Evolutionary conservation across 208 protist genomes (phyloP), one percentile per base, ranked within the genome.

Genomic region (Crithidia expoeki): DNA sequence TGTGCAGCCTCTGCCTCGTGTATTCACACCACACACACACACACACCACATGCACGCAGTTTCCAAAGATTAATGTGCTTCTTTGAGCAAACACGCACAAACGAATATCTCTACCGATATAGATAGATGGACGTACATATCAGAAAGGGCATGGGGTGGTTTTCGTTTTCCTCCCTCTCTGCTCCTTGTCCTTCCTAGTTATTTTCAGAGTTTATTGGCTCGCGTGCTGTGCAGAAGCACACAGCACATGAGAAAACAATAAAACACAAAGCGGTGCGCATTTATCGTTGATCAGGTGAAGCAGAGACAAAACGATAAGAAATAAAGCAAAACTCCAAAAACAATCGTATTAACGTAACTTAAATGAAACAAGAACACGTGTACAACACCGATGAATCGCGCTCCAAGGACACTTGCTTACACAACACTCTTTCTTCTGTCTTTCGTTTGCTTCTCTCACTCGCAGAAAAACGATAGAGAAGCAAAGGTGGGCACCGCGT

Each of bases 311-410:
- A n/a, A n/a, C n/a, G n/a, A n/a, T n/a, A n/a, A n/a, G n/a, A n/a
- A n/a, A n/a, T n/a, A 44, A 44, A 44, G 38, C 38, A 44, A 58
- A 55, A 32, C n/a, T n/a, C n/a, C 23, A 32, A 32, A 16, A 25
- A 44, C 38, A 14, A 36, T 40, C 21, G n/a, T n/a, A 27, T 36
- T 44, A 71, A 52, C 9, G 28, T 14, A 40, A 67, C 21, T 27
- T 44, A 59, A 46, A 25, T 30, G 59, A 50, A 14, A 9, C 17
- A 33, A 46, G 14, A 65, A 47, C 2, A n/a, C 12, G 34, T 62
- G 38, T 50, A 62, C 57, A 62, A 62, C 57, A 62, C 3, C 12
- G 50, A 62, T 62, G 57, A 40, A 50, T 34, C 57, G 58, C 58
- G 28, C 58, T 36, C 58, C 42, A 52, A 25, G 58, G 58, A 30